These are phyloP conservation scores for Inga laurina DNA, from an alignment of 306 rosid genomes.

Conservation along the genomic window DNA sequence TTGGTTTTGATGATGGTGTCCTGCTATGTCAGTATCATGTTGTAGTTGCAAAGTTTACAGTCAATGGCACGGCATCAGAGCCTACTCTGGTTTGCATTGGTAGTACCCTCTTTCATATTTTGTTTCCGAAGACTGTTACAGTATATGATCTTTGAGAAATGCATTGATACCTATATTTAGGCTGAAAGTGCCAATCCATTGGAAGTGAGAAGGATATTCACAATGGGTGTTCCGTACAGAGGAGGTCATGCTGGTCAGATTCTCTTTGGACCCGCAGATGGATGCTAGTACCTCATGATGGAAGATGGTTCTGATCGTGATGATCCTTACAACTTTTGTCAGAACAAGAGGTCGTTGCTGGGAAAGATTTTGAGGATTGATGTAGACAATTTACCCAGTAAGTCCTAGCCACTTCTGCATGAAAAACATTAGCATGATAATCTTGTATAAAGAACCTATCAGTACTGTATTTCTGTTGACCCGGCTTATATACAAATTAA, in stretches of 20 bases:
- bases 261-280: conserved; percentile 53
- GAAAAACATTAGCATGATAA: not conserved
- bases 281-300: conserved; percentile 41
- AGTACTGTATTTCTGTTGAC: no score
- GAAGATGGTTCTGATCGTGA: conserved; percentile 13
- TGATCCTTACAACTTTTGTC: conserved; percentile 48
- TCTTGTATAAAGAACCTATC: not conserved
- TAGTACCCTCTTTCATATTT: not conserved
- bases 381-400: conserved; percentile 46
- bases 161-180: conserved; percentile 11
- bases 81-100: conserved; percentile 32
- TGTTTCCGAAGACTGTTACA: not conserved
- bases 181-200: conserved; percentile 38
- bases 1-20: conserved; percentile 28
- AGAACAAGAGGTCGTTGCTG: conserved; percentile 49
- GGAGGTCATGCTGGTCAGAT: conserved; percentile 44
- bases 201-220: conserved; percentile 49
- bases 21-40: conserved; percentile 47
- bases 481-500: not conserved
- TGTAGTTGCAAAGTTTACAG: conserved; percentile 49
- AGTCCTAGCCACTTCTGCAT: conserved; percentile 3
- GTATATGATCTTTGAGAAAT: not conserved
- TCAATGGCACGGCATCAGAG: conserved; percentile 36
- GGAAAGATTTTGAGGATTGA: conserved; percentile 53
- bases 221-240: conserved; percentile 34